Percentiles rank a stretch among this genome's conserved stretches.
Evolutionary conservation across 352 stramenopile genomes (phyloP).

Genomic region (Nothophytophthora sp.): DNA sequence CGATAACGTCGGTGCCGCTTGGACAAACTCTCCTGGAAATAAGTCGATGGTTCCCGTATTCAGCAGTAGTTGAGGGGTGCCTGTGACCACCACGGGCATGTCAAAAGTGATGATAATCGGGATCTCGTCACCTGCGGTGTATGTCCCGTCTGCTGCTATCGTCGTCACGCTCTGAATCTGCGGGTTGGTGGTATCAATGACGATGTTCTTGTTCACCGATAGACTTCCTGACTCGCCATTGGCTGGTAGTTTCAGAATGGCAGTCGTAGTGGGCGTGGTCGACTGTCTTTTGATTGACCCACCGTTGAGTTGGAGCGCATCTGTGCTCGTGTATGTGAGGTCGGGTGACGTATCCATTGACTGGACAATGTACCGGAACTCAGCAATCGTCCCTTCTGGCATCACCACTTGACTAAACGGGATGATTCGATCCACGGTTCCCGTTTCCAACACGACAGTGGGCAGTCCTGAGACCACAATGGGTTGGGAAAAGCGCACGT

Average conservation of each 20-base stretch:
- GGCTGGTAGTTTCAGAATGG: slow-evolving; percentile 44
- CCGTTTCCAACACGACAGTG: slow-evolving; percentile 68
- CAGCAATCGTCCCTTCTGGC: slow-evolving; percentile 34
- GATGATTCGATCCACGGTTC: slow-evolving; percentile 59
- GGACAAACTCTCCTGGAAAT: slow-evolving; percentile 51
- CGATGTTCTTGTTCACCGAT: slow-evolving; percentile 69
- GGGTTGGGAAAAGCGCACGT: slow-evolving; percentile 71
- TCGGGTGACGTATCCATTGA: slow-evolving; percentile 67
- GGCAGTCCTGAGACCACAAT: slow-evolving; percentile 59
- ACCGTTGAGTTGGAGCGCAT: slow-evolving; percentile 55
- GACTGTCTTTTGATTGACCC: slow-evolving; percentile 58
- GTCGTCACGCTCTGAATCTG: slow-evolving; percentile 45
- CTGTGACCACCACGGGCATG: slow-evolving; percentile 57
- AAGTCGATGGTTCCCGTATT: slow-evolving; percentile 54
- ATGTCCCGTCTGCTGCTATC: slow-evolving; percentile 30
- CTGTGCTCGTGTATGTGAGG: slow-evolving; percentile 56
- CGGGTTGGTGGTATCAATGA: slow-evolving; percentile 67
- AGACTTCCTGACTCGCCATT: slow-evolving; percentile 65
- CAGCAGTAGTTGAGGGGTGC: slow-evolving; percentile 42
- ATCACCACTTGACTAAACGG: slow-evolving; percentile 50
- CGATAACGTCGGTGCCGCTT: slow-evolving; percentile 28
- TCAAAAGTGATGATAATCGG: slow-evolving; percentile 61
- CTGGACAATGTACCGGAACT: slow-evolving; percentile 81
- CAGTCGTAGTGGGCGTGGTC: slow-evolving; percentile 49
- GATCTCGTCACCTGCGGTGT: slow-evolving; percentile 68